Percentiles rank a stretch among this genome's conserved stretches.
phyloP scores from a whole-genome alignment of 129 eudicot genomes.

The Escallonia rubra region DNA sequence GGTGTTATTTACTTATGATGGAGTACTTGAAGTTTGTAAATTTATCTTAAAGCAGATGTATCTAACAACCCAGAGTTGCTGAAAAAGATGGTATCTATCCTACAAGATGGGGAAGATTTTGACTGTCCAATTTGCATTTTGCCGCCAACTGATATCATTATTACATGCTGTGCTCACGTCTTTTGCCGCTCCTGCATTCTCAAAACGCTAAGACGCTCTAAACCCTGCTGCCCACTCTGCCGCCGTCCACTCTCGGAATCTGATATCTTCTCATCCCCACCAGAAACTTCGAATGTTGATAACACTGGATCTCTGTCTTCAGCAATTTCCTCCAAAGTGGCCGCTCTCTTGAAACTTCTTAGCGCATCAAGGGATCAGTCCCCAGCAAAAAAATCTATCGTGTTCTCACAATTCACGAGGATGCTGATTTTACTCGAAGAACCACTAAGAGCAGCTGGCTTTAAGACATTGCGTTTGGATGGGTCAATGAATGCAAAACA shows the following conservation, averaged over 20 bases:
- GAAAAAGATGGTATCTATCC: slow-evolving; percentile 49
- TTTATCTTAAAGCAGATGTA: slow-evolving; percentile 38
- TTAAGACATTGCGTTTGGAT: slow-evolving; percentile 64
- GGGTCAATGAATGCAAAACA: slow-evolving; percentile 71
- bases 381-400: slow-evolving; percentile 50
- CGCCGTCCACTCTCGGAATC: slow-evolving; percentile 59
- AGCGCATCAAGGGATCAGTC: slow-evolving; percentile 37
- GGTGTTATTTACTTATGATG: not conserved
- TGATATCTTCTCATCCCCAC: slow-evolving; percentile 69
- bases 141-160: slow-evolving; percentile 67
- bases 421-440: slow-evolving; percentile 67
- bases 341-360: slow-evolving; percentile 53
- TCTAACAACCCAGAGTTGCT: slow-evolving; percentile 69
- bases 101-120: slow-evolving; percentile 79
- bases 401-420: slow-evolving; percentile 77
- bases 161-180: slow-evolving; percentile 79
- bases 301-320: slow-evolving; percentile 15
- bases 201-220: slow-evolving; percentile 53
- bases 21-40: not conserved
- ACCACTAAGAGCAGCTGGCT: slow-evolving; percentile 72
- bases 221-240: slow-evolving; percentile 75
- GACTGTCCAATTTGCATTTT: slow-evolving; percentile 93
- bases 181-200: slow-evolving; percentile 72
- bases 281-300: slow-evolving; percentile 31
- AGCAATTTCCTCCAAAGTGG: slow-evolving; percentile 52